Base-by-base conservation (phyloP, 108 stramenopile species). In the Conticribra guillardii region DNA sequence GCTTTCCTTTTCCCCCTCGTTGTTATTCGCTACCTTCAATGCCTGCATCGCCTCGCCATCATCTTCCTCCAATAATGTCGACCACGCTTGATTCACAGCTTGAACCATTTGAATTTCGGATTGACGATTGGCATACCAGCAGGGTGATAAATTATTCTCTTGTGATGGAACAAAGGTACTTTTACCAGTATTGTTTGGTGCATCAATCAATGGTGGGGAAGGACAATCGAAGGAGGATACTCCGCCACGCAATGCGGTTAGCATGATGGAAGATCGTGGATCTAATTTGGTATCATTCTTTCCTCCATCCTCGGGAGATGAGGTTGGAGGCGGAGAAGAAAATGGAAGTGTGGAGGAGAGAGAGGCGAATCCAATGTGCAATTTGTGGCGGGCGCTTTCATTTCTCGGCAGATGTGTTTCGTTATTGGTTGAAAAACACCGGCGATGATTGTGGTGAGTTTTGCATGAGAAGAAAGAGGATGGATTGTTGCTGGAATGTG, bases 41-140 rank as follows among this genome's bases (percentile, higher is more conserved):
- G 54, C 62, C 18, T 41, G 54, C 9, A 56, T 0, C 24, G 59
- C 67, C 44, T 76, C 67, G 16, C 44, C 31, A 26, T 63, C 67
- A n/a, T 63, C 60, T 32, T 68, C 66, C 26, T 67, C 65, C 29
- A 48, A 16, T 34, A 69, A 45, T 18, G 23, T 37, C 2, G 24
- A 49, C 69, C 44, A 64, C 3, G 76, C 76, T 33, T 19, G 45
- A 19, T 78, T 62, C 23, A 70, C 44, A 0, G 69, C 61, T 27
- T 57, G 19, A 0, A 48, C 63, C 17, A 59, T 59, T 9, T 50
- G 59, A 1, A 62, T 18, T 50, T 76, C 62, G 0, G 50, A 33
- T 18, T 33, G 54, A 21, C 75, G 53, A 69, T 76, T 76, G 54
- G 75, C 60, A 31, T 8, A 4, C 75, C 75, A 76, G 30, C 75